phyloP scores from a whole-genome alignment of 78 protist genomes.

The Pigoraptor vietnamica region DNA sequence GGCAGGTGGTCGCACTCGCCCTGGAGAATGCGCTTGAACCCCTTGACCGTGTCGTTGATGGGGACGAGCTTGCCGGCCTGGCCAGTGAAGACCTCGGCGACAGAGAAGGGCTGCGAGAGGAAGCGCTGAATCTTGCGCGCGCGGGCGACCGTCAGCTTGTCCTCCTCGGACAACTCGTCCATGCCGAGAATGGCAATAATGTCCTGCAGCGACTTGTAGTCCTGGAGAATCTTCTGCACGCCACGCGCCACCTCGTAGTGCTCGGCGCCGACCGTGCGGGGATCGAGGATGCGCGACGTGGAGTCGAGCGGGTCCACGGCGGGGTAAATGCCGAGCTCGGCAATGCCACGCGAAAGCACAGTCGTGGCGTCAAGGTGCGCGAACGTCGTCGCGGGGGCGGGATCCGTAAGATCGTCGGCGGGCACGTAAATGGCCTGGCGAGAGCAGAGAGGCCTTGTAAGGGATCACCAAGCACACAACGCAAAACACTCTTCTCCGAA shows the following conservation, averaged over 20 bases:
- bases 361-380: conserved; percentile 98
- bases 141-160: conserved; percentile 92
- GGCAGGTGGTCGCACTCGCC: conserved; percentile 93
- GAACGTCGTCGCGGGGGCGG: conserved; percentile 99
- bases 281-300: conserved; percentile 94
- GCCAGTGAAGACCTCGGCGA: conserved; percentile 97
- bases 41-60: conserved; percentile 76
- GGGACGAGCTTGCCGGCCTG: conserved; percentile 84
- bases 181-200: conserved; percentile 98
- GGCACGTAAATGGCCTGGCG: conserved; percentile 98
- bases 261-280: conserved; percentile 84
- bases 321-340: conserved; percentile 99
- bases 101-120: conserved; percentile 98
- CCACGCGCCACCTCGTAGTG: conserved; percentile 89
- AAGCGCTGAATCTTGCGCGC: conserved; percentile 96
- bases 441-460: neutral
- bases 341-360: conserved; percentile 92
- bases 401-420: conserved; percentile 99
- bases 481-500: no score
- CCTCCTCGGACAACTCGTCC: conserved; percentile 97
- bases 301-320: conserved; percentile 98
- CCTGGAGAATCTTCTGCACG: conserved; percentile 89
- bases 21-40: conserved; percentile 69
- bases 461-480: no score
- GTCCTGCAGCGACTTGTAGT: conserved; percentile 96